Evolutionary conservation across 1,284 basidiomycete species (phyloP).

Genomic region (Prillingera fragicola): DNA sequence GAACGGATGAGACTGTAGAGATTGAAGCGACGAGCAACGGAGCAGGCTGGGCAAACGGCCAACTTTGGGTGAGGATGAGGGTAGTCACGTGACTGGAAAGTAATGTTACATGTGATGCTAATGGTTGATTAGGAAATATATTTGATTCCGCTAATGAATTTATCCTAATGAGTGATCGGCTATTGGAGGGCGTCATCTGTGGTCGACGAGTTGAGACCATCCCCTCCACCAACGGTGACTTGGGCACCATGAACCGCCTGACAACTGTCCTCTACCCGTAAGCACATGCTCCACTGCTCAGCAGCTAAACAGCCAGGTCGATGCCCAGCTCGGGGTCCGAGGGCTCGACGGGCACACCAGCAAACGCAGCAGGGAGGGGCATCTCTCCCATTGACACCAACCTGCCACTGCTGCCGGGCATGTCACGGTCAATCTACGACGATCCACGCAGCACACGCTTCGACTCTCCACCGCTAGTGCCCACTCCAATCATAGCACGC

Average conservation of each 20-base stretch:
- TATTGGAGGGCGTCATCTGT: too few species aligned
- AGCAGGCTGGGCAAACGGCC: too few species aligned
- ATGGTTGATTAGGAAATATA: too few species aligned
- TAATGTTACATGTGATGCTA: too few species aligned
- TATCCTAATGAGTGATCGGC: too few species aligned
- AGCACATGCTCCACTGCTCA: not conserved
- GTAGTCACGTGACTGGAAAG: not conserved
- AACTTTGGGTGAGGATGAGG: not conserved
- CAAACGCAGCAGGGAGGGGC: too few species aligned
- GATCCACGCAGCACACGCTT: constrained; percentile 34
- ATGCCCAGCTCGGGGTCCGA: constrained; percentile 14
- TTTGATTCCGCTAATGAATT: too few species aligned
- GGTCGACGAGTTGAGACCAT: too few species aligned
- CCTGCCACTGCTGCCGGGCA: not conserved
- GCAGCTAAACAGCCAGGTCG: not conserved
- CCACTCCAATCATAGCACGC: too few species aligned
- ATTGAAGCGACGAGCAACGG: too few species aligned
- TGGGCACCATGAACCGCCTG: constrained; percentile 24
- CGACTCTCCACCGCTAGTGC: constrained; percentile 10
- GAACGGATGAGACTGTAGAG: too few species aligned
- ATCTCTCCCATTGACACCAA: constrained; percentile 2
- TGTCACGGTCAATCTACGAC: constrained; percentile 28
- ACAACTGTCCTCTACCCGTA: constrained; percentile 27
- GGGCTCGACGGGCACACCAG: constrained; percentile 3
- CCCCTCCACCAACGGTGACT: not conserved